Base-by-base conservation (phyloP, 108 stramenopile genomes). In the Nitzschia sp. region DNA sequence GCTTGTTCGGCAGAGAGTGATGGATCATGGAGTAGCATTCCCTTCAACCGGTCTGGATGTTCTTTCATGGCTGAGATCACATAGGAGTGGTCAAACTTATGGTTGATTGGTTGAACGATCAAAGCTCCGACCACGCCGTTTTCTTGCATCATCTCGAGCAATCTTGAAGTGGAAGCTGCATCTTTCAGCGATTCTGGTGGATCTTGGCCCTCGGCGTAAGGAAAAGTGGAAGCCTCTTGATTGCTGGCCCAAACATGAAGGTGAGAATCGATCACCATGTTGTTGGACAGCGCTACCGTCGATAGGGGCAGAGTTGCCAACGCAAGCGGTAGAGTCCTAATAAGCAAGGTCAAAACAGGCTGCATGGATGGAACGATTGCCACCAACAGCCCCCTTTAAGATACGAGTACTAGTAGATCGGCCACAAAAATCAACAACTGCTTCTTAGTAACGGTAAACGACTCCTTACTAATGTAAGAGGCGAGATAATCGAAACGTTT, bases 101-200 rank as follows among this genome's bases (percentile, higher is more conserved):
- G 86, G 73, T 93, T 91, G 80, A 93, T 93, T 2, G 94, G 94
- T 76, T 95, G 92, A 1, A 95, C 92, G 45, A 95, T 88, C 4
- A 95, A 62, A 16, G 94, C 85, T 15, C 92, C 92, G 53, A 90
- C 87, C 11, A 95, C 87, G n/a, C 86, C 84, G 13, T 83, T 76
- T 4, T 69, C 64, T 15, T 80, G 50, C 94, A 95, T 95, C 62
- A 83, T 71, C 29, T 79, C 36, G 8, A 93, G 54, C 1, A 95
- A 72, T 21, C 58, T 71, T 4, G 67, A 56, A 9, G 82, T 75
- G 8, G 85, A 82, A 0, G 86, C 86, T 11, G 28, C 26, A 45
- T 87, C 71, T 58, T 71, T 84, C 57, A 89, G 68, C 11, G 68
- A 44, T 1, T 81, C 70, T 3, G 89, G 90, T 30, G 92, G 94